These are phyloP conservation scores for Termitomyces sp. DNA, from an alignment of 768 basidiomycete genomes.

Conservation along the genomic window DNA sequence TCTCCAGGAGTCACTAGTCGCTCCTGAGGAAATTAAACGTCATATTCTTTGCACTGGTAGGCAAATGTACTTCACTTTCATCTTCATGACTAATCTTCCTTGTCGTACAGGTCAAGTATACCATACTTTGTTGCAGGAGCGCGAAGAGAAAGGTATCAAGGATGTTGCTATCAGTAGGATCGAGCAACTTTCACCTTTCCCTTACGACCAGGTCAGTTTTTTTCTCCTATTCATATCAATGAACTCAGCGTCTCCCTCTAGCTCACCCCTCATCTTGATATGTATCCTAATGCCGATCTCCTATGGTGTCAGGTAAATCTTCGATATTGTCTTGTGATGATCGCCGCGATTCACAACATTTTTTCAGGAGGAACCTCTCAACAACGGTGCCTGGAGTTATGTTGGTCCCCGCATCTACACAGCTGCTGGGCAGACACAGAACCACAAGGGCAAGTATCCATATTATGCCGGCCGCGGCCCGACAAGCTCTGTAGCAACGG, in stretches of 20 bases:
- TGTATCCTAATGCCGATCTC: slow-evolving; percentile 91
- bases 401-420: slow-evolving; percentile 91
- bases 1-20: slow-evolving; percentile 63
- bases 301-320: slow-evolving; percentile 81
- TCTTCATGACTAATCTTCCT: not conserved
- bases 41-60: slow-evolving; percentile 87
- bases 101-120: slow-evolving; percentile 82
- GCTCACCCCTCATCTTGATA: slow-evolving; percentile 92
- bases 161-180: slow-evolving; percentile 92
- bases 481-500: slow-evolving; percentile 87
- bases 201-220: slow-evolving; percentile 81
- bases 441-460: slow-evolving; percentile 91
- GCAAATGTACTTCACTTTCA: not conserved
- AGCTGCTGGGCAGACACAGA: slow-evolving; percentile 82
- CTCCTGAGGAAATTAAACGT: slow-evolving; percentile 82
- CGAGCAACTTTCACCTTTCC: slow-evolving; percentile 96
- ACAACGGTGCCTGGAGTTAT: slow-evolving; percentile 97
- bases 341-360: slow-evolving; percentile 2
- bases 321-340: not conserved
- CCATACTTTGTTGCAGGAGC: slow-evolving; percentile 81
- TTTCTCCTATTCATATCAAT: not conserved
- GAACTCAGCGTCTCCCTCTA: slow-evolving; percentile 22
- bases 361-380: slow-evolving; percentile 83
- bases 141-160: slow-evolving; percentile 86
- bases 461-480: slow-evolving; percentile 91